Evolutionary conservation across 441 rosid genomes (phyloP).

Genomic region (Mallotus japonicus): DNA sequence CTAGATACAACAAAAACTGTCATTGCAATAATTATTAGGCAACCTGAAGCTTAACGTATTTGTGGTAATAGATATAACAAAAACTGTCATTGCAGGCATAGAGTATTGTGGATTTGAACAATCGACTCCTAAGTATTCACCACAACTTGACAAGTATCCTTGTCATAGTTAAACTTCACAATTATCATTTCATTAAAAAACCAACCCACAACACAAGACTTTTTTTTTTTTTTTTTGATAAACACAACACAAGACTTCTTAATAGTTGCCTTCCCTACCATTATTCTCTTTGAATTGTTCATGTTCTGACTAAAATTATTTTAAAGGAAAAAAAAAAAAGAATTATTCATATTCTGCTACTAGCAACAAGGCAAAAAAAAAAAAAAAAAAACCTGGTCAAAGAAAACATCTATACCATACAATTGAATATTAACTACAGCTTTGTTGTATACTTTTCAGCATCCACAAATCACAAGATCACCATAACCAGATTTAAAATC

Average conservation of each 20-base stretch:
- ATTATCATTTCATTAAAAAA: background rate
- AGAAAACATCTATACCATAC: background rate
- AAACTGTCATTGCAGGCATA: no score
- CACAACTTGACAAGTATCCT: background rate
- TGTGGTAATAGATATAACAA: no score
- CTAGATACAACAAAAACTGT: no score
- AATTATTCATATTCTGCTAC: background rate
- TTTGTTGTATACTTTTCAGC: no score
- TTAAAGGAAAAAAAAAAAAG: background rate
- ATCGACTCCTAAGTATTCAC: no score
- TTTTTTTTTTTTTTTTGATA: no score
- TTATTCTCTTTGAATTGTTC: background rate
- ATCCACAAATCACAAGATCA: no score
- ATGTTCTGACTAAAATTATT: no score
- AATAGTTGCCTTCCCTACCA: background rate
- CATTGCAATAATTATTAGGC: no score
- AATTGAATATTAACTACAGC: background rate
- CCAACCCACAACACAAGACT: background rate
- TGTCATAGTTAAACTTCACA: background rate
- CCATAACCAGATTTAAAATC: background rate
- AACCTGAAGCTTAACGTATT: no score
- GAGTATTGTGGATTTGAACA: no score
- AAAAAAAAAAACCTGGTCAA: no score
- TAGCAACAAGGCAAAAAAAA: background rate
- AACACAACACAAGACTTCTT: background rate